Conservation (phyloP, 202 grass and related monocot species). For the Hordeum pubiflorum region DNA sequence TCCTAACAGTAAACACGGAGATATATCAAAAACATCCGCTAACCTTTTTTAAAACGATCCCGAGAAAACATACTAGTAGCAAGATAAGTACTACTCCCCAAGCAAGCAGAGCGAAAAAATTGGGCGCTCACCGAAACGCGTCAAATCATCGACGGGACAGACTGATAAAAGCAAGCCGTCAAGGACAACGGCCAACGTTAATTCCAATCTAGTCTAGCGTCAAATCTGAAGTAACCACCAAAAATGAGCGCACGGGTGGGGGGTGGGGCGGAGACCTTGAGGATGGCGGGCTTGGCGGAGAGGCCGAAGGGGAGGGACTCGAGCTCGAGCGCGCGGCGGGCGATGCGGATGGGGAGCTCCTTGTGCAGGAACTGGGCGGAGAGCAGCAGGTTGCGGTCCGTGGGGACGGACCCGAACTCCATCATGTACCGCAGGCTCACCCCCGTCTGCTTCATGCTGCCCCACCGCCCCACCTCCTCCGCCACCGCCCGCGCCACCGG, state of each 20-base stretch:
- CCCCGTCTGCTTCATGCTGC: slow-evolving; percentile 76
- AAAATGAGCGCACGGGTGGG: neutral
- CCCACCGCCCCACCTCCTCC: slow-evolving; percentile 86
- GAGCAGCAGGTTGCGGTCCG: slow-evolving; percentile 61
- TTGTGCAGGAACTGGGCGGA: slow-evolving; percentile 89
- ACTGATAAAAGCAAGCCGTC: neutral
- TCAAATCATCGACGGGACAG: neutral
- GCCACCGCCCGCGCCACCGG: slow-evolving; percentile 56
- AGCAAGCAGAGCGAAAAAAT: neutral
- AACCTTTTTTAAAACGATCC: slow-evolving; percentile 9
- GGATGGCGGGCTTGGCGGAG: slow-evolving; percentile 70
- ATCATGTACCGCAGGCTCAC: slow-evolving; percentile 95
- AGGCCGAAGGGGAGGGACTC: slow-evolving; percentile 75
- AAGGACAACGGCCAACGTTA: neutral
- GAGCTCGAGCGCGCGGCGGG: slow-evolving; percentile 64
- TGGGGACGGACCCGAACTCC: slow-evolving; percentile 84
- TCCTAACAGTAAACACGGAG: neutral
- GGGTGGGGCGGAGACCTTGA: slow-evolving; percentile 44
- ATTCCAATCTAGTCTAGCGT: neutral
- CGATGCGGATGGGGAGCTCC: slow-evolving; percentile 83
- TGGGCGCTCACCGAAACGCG: neutral
- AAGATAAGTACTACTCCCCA: neutral
- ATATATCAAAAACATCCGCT: neutral
- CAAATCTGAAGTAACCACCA: neutral
- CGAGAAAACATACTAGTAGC: neutral